Conservation (phyloP, 345 rosid species). For the Lepidium sativum region DNA sequence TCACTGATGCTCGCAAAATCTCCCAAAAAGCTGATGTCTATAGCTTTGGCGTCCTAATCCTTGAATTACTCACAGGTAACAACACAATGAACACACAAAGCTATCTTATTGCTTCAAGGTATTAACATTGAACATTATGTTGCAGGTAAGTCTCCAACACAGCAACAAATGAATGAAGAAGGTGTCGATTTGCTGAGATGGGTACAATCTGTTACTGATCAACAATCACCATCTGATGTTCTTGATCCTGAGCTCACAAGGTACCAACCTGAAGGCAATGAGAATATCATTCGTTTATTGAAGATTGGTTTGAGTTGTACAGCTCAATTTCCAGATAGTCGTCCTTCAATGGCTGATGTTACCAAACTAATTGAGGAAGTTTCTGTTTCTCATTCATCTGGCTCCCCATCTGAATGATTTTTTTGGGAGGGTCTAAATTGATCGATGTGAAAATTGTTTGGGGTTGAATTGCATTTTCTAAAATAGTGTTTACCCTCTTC, state of each 20-base stretch:
- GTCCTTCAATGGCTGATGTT: constrained; percentile 78
- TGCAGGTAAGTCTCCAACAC: constrained; percentile 67
- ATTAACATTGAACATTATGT: constrained; percentile 5
- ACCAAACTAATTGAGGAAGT: constrained; percentile 55
- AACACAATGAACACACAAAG: neutral
- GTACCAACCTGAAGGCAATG: constrained; percentile 63
- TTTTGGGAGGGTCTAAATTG: neutral
- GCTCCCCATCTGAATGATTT: constrained; percentile 24
- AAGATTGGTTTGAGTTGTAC: constrained; percentile 79
- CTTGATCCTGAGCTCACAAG: constrained; percentile 76
- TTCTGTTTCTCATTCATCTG: constrained; percentile 32
- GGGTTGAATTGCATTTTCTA: constrained; percentile 12
- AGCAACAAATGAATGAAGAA: constrained; percentile 53
- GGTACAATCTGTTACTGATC: constrained; percentile 68
- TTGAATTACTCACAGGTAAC: constrained; percentile 79
- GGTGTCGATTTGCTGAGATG: constrained; percentile 88
- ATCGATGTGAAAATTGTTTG: constrained; percentile 14
- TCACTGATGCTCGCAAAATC: constrained; percentile 61
- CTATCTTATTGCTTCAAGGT: neutral
- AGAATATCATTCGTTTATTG: constrained; percentile 60
- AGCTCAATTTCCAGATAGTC: constrained; percentile 59
- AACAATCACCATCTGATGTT: constrained; percentile 58
- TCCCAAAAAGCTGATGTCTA: constrained; percentile 89
- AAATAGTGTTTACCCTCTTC: neutral
- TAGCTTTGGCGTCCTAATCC: constrained; percentile 76